Conservation (phyloP, 805 yeast genomes). For the Cyberlindnera lachancei region DNA sequence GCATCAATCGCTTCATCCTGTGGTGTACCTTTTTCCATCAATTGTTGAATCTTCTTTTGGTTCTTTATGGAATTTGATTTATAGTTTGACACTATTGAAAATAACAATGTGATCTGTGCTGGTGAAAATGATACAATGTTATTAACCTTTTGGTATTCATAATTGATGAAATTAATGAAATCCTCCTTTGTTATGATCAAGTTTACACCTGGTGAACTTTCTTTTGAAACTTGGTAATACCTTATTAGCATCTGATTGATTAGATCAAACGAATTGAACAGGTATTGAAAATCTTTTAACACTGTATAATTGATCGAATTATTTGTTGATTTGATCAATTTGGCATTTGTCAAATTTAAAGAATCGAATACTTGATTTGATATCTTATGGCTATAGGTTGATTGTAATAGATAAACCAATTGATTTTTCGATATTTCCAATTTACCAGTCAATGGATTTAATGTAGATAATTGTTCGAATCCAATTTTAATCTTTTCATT, state of each 20-base stretch:
- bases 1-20: slow-evolving; percentile 5
- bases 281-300: slow-evolving; percentile 30
- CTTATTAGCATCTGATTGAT: slow-evolving; percentile 30
- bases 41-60: slow-evolving; percentile 9
- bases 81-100: slow-evolving; percentile 23
- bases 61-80: slow-evolving; percentile 20
- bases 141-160: slow-evolving; percentile 32
- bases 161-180: slow-evolving; percentile 26
- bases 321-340: slow-evolving; percentile 20
- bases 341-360: slow-evolving; percentile 17
- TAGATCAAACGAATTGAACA: slow-evolving; percentile 33
- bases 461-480: slow-evolving; percentile 23
- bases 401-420: slow-evolving; percentile 25
- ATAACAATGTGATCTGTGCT: slow-evolving; percentile 31
- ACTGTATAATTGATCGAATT: slow-evolving; percentile 24
- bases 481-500: slow-evolving; percentile 25
- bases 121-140: slow-evolving; percentile 34
- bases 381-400: slow-evolving; percentile 32
- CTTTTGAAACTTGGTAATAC: slow-evolving; percentile 19
- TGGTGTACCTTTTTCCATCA: slow-evolving; percentile 7
- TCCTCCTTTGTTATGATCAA: slow-evolving; percentile 30
- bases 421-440: slow-evolving; percentile 30
- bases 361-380: slow-evolving; percentile 29
- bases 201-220: slow-evolving; percentile 15
- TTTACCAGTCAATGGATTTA: slow-evolving; percentile 23